Base-by-base conservation (phyloP, 2,329 filamentous ascomycete genomes). In the Massarina eburnea region DNA sequence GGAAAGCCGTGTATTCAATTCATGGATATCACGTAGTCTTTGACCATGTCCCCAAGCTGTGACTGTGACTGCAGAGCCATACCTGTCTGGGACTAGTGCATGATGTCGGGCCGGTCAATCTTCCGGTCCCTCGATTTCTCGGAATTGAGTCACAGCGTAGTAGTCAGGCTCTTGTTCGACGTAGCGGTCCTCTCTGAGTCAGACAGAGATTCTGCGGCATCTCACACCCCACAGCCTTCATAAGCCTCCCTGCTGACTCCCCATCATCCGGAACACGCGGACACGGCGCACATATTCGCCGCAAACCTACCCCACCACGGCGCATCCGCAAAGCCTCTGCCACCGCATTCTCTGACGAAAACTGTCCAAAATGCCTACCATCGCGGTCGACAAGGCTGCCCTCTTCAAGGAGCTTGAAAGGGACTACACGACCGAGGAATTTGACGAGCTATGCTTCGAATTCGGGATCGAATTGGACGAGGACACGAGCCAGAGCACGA, bases 401-500 rank as follows among this genome's bases (percentile, higher is more conserved):
- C 89, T 99, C 69, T 97, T 88, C 80, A 85, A 95, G 76, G 91
- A 89, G 70, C 82, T 99, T 49, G 92, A 91, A 67, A 85, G 86
- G 75, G 85, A 94, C 83, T 96, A 81, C 72, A 96, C 92, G 44
- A 94, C 89, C 54, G 84, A 95, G 63, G 89, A 95, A 67, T 99
- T 99, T 68, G 94, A 99, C 73, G 88, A 95, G 67, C 80, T 99
- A 60, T 97, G 94, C 74, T 99, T 99, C 80, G 92, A 99, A 66
- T 99, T 96, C 68, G 91, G 91, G 49, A 95, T 99, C 68, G 94
- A 99, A 74, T 82, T 99, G 59, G 94, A 99, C 76, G 92, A 97
- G 76, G 94, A 99, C 48, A 58, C 52, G 12, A 62, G 54, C 24
- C 50, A 61, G 45, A 60, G 57, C 42, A 65, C 64, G 37, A 71